Conservation (phyloP, 1,284 basidiomycete species). For the Anthracocystis setariae region DNA sequence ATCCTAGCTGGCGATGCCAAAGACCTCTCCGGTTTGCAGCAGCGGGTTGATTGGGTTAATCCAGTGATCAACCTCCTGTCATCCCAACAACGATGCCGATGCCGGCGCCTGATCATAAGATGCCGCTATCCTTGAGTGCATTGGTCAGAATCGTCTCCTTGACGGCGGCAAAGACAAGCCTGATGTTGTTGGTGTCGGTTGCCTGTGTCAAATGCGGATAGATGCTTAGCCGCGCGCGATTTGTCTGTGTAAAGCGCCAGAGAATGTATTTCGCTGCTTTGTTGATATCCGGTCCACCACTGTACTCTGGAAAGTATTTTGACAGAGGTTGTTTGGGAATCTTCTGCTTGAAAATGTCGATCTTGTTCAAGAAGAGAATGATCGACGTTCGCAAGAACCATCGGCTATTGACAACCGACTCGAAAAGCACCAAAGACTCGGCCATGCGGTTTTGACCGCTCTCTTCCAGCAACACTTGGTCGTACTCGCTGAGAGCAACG, state of each 20-base stretch:
- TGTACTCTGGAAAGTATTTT: constrained; percentile 92
- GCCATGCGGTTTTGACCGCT: constrained; percentile 84
- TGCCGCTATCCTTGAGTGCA: constrained; percentile 54
- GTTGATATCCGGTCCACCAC: constrained; percentile 88
- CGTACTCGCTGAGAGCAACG: constrained; percentile 66
- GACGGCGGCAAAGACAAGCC: constrained; percentile 93
- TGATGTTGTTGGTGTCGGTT: constrained; percentile 75
- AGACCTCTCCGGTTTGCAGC: too few species aligned
- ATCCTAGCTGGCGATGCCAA: too few species aligned
- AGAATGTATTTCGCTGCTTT: constrained; percentile 98
- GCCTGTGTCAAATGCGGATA: constrained; percentile 72
- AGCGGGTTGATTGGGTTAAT: neutral
- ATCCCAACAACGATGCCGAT: neutral
- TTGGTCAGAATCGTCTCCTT: constrained; percentile 75
- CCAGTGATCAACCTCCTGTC: neutral
- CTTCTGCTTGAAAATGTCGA: constrained; percentile 93
- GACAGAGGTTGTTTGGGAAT: constrained; percentile 80
- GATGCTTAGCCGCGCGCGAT: constrained; percentile 71
- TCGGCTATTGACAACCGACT: constrained; percentile 85
- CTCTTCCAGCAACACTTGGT: constrained; percentile 62
- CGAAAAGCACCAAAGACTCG: constrained; percentile 91
- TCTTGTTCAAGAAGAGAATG: constrained; percentile 85
- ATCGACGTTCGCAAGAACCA: constrained; percentile 95
- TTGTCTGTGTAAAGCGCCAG: constrained; percentile 96
- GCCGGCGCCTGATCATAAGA: constrained; percentile 21